Evolutionary conservation across 768 basidiomycete genomes (phyloP), one percentile per base, ranked within the genome.

Genomic region (Ramaria sp.): DNA sequence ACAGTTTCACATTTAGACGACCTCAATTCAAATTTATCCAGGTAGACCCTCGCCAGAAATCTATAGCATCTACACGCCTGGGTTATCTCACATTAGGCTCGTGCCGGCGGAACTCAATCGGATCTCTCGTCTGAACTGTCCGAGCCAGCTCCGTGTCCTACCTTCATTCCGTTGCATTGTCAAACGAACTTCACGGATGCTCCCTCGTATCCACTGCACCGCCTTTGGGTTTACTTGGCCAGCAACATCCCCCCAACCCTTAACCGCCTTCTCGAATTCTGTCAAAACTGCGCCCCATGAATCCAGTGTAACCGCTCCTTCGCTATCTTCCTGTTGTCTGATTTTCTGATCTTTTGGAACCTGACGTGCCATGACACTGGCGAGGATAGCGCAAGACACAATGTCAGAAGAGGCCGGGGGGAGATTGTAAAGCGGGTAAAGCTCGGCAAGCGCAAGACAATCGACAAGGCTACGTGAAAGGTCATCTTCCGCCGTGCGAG

Each of bases 371-470:
- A 56, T 47, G 13, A 48, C 81, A 3, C 74, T 69, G 38, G 77
- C 69, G 59, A 86, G 67, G 69, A 86, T 75, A 3, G 83, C 71
- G 47, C 77, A 81, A 11, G 77, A 77, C 17, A 78, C 68, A 19
- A 80, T 73, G 66, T 87, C 84, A n/a, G 71, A 63, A 6, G 78
- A 71, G 39, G 82, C 70, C 0, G 77, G 72, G 0, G 81, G 74
- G 22, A 86, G 75, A 13, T 71, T 67, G 67, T 84, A 83, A 9
- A 78, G 64, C 53, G 73, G 69, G 61, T 77, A 82, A 2, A 86
- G 73, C 7, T 82, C 75, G 1, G 78, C 70, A 7, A 79, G 74
- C 1, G 78, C 66, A 52, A 83, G 71, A 41, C 73, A 65, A 58
- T 78, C 69, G 19, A 76, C 67, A 20, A 84, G 65, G 1, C 75